A percentile compares a stretch with the other conserved stretches of the same genome.
Evolutionary conservation across 2,329 filamentous ascomycete genomes (phyloP).

Genomic region (Leptodontidium sp.): DNA sequence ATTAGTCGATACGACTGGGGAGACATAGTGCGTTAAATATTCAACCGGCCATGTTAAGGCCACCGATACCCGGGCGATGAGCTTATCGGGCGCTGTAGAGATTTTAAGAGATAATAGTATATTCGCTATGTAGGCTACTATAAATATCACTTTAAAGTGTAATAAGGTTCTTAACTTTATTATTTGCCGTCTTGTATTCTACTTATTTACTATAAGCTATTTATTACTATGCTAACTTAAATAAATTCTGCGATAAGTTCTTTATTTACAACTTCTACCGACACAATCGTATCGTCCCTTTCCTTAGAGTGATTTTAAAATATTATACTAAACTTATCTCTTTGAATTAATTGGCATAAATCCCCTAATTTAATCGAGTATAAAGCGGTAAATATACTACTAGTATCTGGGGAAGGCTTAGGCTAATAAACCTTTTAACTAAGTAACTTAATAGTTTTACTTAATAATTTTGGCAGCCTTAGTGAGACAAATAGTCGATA

Average conservation of each 20-base stretch:
- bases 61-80: no score
- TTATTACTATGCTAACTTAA: background rate
- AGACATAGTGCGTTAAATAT: constrained; percentile 11
- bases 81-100: constrained; percentile 18
- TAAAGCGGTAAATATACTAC: background rate
- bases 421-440: constrained; percentile 15
- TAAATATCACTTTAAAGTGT: background rate
- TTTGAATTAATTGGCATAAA: constrained; percentile 11
- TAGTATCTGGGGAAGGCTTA: background rate
- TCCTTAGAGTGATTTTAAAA: constrained; percentile 16
- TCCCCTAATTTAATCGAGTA: no score
- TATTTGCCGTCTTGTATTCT: no score
- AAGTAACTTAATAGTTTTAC: constrained; percentile 14
- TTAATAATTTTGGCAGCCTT: constrained; percentile 15
- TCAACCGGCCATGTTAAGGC: background rate
- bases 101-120: constrained; percentile 29
- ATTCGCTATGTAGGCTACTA: constrained; percentile 4
- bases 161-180: background rate
- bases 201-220: no score
- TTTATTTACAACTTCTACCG: constrained; percentile 10
- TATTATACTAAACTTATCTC: constrained; percentile 22
- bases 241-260: constrained; percentile 22
- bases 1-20: constrained; percentile 17
- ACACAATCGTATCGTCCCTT: constrained; percentile 15
- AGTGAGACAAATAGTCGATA: constrained; percentile 14